Evolutionary conservation across 78 protist genomes (phyloP).

Genomic region (Chrysochromulina parva): DNA sequence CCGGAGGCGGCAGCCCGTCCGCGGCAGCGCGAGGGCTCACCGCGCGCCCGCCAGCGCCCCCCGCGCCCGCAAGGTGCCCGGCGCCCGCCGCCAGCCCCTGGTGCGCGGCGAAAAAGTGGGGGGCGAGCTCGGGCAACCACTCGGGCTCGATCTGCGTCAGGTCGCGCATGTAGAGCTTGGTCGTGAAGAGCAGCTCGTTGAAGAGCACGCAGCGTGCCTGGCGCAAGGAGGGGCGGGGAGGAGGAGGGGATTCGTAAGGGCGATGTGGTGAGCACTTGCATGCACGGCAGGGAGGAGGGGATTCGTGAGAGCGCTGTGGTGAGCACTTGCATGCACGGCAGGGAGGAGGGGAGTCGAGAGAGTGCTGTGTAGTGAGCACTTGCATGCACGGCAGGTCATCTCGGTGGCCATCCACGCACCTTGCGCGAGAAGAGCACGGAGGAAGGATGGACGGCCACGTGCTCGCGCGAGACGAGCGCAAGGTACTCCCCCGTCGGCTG

Average conservation of each 20-base stretch:
- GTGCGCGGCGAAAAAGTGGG: neutral
- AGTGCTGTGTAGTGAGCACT: too few relatives aligned
- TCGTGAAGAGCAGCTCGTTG: conserved; percentile 65
- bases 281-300: too few relatives aligned
- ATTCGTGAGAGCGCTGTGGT: too few relatives aligned
- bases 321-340: too few relatives aligned
- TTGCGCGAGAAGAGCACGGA: conserved; percentile 22
- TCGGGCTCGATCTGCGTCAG: conserved; percentile 75
- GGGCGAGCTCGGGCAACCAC: conserved; percentile 79
- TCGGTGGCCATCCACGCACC: too few relatives aligned
- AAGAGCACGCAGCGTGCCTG: conserved; percentile 74
- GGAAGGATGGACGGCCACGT: conserved; percentile 34
- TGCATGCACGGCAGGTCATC: too few relatives aligned
- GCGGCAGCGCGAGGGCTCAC: too few relatives aligned
- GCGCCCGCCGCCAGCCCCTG: too few relatives aligned
- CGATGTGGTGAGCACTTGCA: neutral
- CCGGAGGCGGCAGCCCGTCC: too few relatives aligned
- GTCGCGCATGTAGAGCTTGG: conserved; percentile 81
- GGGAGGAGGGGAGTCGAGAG: too few relatives aligned
- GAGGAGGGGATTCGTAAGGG: neutral
- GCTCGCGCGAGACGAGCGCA: neutral
- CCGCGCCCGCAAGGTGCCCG: too few relatives aligned
- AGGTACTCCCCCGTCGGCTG: neutral
- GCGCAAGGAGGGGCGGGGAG: neutral
- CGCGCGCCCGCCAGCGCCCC: too few relatives aligned